These are phyloP conservation scores for Hemileccinum rubropunctum DNA, from an alignment of 768 basidiomycete genomes.

Conservation along the genomic window DNA sequence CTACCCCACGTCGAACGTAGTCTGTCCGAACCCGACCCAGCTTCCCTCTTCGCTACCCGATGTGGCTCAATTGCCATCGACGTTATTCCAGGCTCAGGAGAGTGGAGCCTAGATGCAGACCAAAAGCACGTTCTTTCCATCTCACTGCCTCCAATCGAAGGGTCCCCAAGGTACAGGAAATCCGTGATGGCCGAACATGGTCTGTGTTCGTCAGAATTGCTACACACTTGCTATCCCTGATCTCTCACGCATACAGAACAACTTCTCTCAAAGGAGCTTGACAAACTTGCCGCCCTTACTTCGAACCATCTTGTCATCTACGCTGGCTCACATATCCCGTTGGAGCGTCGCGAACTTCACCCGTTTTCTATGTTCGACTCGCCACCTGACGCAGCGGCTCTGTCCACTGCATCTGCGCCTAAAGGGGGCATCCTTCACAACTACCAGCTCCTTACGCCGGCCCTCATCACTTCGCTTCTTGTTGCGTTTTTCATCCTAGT, in stretches of 20 bases:
- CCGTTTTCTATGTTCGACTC: constrained; percentile 30
- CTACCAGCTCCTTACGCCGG: constrained; percentile 78
- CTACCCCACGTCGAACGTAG: constrained; percentile 53
- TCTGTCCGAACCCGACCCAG: constrained; percentile 35
- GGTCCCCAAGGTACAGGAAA: constrained; percentile 43
- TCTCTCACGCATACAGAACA: constrained; percentile 33
- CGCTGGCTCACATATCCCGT: constrained; percentile 47
- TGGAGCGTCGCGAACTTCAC: constrained; percentile 42
- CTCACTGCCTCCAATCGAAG: constrained; percentile 48
- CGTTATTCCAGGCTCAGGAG: constrained; percentile 38
- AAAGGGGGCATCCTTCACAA: constrained; percentile 63
- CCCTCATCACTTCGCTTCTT: constrained; percentile 63
- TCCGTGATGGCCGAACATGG: constrained; percentile 52
- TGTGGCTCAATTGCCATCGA: constrained; percentile 53
- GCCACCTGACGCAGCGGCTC: constrained; percentile 17
- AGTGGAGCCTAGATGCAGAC: constrained; percentile 34
- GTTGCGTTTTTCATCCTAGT: constrained; percentile 64
- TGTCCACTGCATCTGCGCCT: constrained; percentile 36
- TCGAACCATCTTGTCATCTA: constrained; percentile 67
- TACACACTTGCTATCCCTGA: background rate
- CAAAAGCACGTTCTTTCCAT: constrained; percentile 57
- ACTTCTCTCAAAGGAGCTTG: constrained; percentile 48
- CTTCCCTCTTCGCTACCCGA: constrained; percentile 43
- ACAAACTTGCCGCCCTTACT: constrained; percentile 44
- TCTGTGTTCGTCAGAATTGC: constrained; percentile 30